Evolutionary conservation across 1,139 yeast species (phyloP), one percentile per base, ranked within the genome.

Genomic region (Taphrina confusa): DNA sequence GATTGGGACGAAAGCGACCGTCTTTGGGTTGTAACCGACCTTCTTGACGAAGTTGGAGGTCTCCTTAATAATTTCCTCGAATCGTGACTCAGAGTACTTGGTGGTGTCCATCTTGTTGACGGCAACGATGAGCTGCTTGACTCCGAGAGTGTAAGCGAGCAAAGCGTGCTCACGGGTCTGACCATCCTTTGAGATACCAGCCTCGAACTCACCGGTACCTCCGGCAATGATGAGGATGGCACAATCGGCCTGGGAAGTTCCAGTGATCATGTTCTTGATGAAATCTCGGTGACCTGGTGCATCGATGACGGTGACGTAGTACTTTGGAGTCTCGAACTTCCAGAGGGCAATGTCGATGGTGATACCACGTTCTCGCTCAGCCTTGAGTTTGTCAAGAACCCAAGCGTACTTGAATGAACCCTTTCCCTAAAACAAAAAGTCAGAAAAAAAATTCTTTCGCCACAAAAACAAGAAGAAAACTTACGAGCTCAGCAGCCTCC

Each of bases 401-500:
- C 95, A 88, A 76, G 95, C 95, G 91, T 88, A 88, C 84, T 88
- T 88, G 94, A 88, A 88, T 77, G 96, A 88, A 84, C 95, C 95
- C 85, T 87, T 88, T 79, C 95, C 95, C 49, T 37, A 44, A 25
- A n/a, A 12, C 1, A 12, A 31, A 18, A 28, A 18, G 28, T 23
- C 28, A 31, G 50, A 30, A 44, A 54, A n/a, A n/a, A 45, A 22
- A 46, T 58, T 60, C 55, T 63, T 64, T 37, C 62, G 31, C 16
- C 45, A 18, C 23, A n/a, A 1, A 14, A 18, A 12, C 22, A n/a
- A 11, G 14, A 27, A 27, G 25, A 37, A 46, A 12, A 56, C 60
- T 36, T 46, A 56, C 68, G 78, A 88, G 86, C 81, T 88, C 96
- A 76, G 95, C 95, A 76, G 96, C 96, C 81, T 89, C 96, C 86